Base-by-base conservation (phyloP, 176 grass and related monocot species). In the Elymus sibiricus region DNA sequence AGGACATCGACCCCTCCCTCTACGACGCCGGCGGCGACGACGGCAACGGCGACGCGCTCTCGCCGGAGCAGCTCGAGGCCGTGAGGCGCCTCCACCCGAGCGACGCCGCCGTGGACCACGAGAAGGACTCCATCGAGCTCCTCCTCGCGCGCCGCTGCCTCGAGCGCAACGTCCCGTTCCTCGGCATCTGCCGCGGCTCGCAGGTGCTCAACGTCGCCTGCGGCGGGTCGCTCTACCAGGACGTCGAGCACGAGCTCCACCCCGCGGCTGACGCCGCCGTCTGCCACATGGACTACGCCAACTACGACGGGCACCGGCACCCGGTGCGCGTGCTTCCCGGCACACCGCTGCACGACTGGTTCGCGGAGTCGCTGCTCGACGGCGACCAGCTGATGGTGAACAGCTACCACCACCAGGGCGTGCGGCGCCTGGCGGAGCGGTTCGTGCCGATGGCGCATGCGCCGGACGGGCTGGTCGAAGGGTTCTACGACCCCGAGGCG, bases 361-460 rank as follows among this genome's bases (percentile, higher is more conserved):
- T 98, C 82, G 60, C 82, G 0, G 90, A 79, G 24, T 93, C 92
- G 4, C 74, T 95, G 40, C 21, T 4, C 1, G 77, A 17, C 26
- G 40, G 24, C n/a, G 79, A 71, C 67, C 60, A 60, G 44, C 13
- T 98, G 5, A 93, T 90, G 88, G 93, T 98, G 78, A 98, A 98
- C 77, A 98, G 96, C 90, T 98, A 98, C 64, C 96, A 98, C 74
- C 96, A 98, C 81, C 93, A 98, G 80, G 91, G 96, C 44, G 95
- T 94, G 84, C 91, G 89, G 70, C 74, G 81, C 2, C 58, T 98
- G 74, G 96, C 93, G 0, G 74, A 82, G 66, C 88, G 96, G 63
- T 98, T 98, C 34, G 81, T 86, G 56, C 96, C 96, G 0, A 98
- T 98, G 96, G 96, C 90, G 25, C 73, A 84, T 35, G 90, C 96